Evolutionary conservation across 2,329 filamentous ascomycete genomes (phyloP), one percentile per base, ranked within the genome.

Genomic region (Pleochaeta shiraiana): DNA sequence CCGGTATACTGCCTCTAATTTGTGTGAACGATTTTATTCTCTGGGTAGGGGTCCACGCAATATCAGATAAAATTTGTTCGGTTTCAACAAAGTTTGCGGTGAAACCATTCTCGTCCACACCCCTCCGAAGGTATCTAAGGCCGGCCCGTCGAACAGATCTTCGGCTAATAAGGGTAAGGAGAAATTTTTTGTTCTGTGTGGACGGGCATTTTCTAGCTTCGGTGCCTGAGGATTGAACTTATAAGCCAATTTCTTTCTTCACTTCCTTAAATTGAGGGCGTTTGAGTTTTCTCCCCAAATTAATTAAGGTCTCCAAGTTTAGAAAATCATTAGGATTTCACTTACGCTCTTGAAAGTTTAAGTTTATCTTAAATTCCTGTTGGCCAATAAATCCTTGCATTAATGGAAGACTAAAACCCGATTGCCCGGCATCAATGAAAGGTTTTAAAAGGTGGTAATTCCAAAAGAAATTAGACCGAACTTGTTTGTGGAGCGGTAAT

Each of bases 321-420:
- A n/a, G n/a, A n/a, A n/a, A n/a, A n/a, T n/a, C n/a, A n/a, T n/a
- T n/a, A n/a, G n/a, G n/a, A n/a, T n/a, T n/a, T n/a, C n/a, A n/a
- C 3, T 50, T 6, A 37, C 34, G 16, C 19, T 50, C 45, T n/a
- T n/a, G 14, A 50, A 21, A 21, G n/a, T 82, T 71, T 68, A 75
- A 78, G 69, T 90, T 86, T 28, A 91, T 83, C 9, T 84, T 81
- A 72, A 98, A 97, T 1, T 84, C 78, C 67, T 83, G 79, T 74
- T 97, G 93, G 0, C 92, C 92, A 24, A 98, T 83, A 69, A 97
- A 98, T 0, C 93, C 93, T 74, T 97, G 93, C 75, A 98, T 87
- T 3, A 98, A 70, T 1, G 93, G 93, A 26, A 97, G 75, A 0
- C 87, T 79, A 64, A 95, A 80, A 0, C 78, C 77, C 69, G 90